These are phyloP conservation scores for Barnettozyma sp. DNA, from an alignment of 805 yeast genomes.

Conservation along the genomic window DNA sequence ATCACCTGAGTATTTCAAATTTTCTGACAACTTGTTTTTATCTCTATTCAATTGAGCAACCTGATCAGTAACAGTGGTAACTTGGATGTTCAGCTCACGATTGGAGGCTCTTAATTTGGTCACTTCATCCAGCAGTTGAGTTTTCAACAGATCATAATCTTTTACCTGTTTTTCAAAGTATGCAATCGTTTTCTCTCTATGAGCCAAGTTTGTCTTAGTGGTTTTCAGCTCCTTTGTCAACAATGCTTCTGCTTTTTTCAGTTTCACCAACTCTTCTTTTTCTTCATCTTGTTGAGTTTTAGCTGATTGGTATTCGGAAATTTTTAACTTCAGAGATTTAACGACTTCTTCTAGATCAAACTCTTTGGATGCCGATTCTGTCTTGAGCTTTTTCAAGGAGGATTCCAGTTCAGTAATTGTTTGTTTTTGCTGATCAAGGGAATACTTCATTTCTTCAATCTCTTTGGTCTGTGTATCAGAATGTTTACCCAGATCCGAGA, in stretches of 20 bases:
- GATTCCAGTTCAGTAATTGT: neutral
- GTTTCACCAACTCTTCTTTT: conserved; percentile 14
- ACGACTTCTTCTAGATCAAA: conserved; percentile 18
- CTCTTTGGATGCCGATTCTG: neutral
- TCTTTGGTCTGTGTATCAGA: neutral
- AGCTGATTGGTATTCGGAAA: conserved; percentile 20
- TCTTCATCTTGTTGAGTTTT: conserved; percentile 16
- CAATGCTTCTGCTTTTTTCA: conserved; percentile 19
- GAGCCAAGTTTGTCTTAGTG: conserved; percentile 17
- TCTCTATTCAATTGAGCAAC: conserved; percentile 30
- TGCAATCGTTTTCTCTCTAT: conserved; percentile 32
- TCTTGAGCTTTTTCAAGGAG: neutral
- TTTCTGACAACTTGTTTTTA: conserved; percentile 29
- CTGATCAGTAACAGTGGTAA: conserved; percentile 28
- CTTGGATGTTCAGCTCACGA: conserved; percentile 24
- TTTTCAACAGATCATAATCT: conserved; percentile 27
- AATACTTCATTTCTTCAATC: neutral
- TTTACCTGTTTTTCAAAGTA: conserved; percentile 36
- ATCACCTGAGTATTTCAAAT: conserved; percentile 34
- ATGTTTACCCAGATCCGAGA: neutral
- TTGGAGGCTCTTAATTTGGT: conserved; percentile 21
- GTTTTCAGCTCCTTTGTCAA: conserved; percentile 20
- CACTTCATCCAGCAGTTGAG: conserved; percentile 20
- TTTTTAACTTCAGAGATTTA: conserved; percentile 18
- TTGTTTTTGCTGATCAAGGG: neutral